A percentile compares a stretch with the other conserved stretches of the same genome.
phyloP scores from a whole-genome alignment of 2,329 filamentous ascomycete genomes.

The Epicoccum sorghinum region DNA sequence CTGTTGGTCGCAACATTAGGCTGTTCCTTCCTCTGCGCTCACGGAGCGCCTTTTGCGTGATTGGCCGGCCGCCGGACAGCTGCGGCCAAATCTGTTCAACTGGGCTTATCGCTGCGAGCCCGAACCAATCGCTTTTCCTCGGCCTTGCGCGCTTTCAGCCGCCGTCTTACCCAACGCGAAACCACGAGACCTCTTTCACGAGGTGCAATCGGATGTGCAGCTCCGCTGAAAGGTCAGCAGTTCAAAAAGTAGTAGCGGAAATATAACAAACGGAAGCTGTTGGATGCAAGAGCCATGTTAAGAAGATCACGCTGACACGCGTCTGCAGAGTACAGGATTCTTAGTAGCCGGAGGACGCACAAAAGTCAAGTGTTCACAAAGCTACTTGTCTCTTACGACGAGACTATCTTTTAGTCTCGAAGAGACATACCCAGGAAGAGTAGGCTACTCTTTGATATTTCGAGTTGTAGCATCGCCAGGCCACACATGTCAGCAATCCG shows the following conservation, averaged over 20 bases:
- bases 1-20: conserved; percentile 14
- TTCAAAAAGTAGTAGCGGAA: not conserved
- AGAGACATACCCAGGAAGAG: too few relatives aligned
- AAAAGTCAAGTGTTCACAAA: too few relatives aligned
- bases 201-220: conserved; percentile 4
- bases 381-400: too few relatives aligned
- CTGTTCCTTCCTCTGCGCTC: conserved; percentile 13
- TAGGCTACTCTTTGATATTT: too few relatives aligned
- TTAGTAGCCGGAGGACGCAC: not conserved
- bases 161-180: conserved; percentile 3
- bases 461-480: not conserved
- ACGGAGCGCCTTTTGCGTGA: conserved; percentile 6
- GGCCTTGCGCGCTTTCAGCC: conserved; percentile 3
- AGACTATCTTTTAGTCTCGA: too few relatives aligned
- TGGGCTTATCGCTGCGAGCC: too few relatives aligned
- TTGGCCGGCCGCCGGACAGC: conserved; percentile 12
- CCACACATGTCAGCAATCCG: conserved; percentile 32
- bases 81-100: conserved; percentile 1
- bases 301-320: not conserved
- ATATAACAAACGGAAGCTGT: too few relatives aligned
- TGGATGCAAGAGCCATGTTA: not conserved
- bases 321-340: not conserved
- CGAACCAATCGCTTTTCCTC: conserved; percentile 14
- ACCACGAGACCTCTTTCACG: conserved; percentile 10
- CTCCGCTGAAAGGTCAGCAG: not conserved